Evolutionary conservation across 495 filamentous ascomycete species (phyloP), one percentile per base, ranked within the genome.

Genomic region (Penicillium psychrofluorescens): DNA sequence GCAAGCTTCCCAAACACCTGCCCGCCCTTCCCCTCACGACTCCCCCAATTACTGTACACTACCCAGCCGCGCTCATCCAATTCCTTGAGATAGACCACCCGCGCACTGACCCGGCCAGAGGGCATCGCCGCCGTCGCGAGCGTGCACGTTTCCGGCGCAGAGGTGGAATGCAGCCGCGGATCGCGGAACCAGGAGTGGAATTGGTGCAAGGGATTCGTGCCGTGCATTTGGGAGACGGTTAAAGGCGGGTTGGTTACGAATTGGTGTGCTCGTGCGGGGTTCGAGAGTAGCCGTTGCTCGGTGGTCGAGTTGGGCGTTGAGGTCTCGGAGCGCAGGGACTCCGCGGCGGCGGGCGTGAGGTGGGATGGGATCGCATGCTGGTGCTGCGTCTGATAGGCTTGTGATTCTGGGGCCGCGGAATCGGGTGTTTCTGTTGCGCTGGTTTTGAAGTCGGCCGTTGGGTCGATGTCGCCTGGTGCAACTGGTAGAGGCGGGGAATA

Each of bases 71-170:
- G 66, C 28, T 76, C 63, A 58, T 75, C 71, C 0, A 75, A 53
- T 61, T 90, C 85, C 59, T 98, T 98, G 29, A 98, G 72, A 63
- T 97, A 97, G 41, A 98, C 88, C 46, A 84, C 76, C 37, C 92
- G 86, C 8, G 86, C 79, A 46, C 84, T 88, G 32, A 96, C 83
- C 29, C 84, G 80, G 42, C 92, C 92, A 0, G 81, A 86, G 13
- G 90, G 92, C 5, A 97, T 72, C n/a, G 70, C 69, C 1, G 92
- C 89, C 7, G 91, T 97, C 10, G 92, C 84, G 0, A 97, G 29
- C 74, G 84, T 77, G 87, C 90, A 47, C 74, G 91, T 76, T 62
- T 74, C 70, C 28, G 73, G 75, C 48, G 90, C 85, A 41, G 78
- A 74, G 38, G 89, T 76, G 11, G 70, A 59, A 41, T 70, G 49